Evolutionary conservation across 2,329 filamentous ascomycete genomes (phyloP).

Genomic region (Didymosphaeria variabile): DNA sequence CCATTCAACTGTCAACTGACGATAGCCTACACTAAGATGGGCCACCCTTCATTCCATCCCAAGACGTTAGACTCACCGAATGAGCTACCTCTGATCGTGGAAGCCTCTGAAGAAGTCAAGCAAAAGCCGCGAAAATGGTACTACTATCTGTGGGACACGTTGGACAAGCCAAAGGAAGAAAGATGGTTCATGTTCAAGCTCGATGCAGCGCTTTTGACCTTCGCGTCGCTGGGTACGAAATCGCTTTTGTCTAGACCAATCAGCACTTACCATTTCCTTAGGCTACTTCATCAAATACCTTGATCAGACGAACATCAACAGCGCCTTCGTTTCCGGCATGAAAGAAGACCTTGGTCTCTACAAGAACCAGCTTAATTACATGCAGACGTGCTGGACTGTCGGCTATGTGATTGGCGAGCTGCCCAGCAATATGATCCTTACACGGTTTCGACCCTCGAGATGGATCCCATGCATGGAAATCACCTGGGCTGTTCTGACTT

Average conservation of each 20-base stretch:
- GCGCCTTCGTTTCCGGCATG: constrained; percentile 47
- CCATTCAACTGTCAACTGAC: not conserved
- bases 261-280: constrained; percentile 22
- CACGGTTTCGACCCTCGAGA: constrained; percentile 56
- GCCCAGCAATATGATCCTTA: constrained; percentile 62
- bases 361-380: constrained; percentile 65
- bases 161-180: constrained; percentile 62
- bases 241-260: not conserved
- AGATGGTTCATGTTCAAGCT: constrained; percentile 60
- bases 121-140: constrained; percentile 52
- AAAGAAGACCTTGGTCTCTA: constrained; percentile 63
- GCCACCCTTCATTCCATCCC: constrained; percentile 1
- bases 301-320: constrained; percentile 54
- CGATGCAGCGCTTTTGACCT: constrained; percentile 59
- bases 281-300: constrained; percentile 63
- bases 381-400: constrained; percentile 66
- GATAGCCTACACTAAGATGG: not conserved
- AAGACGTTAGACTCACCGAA: constrained; percentile 5
- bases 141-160: constrained; percentile 62
- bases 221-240: constrained; percentile 53
- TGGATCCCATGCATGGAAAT: constrained; percentile 61
- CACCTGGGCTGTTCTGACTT: constrained; percentile 61
- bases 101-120: constrained; percentile 18
- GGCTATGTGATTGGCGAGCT: constrained; percentile 67
- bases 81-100: constrained; percentile 1